phyloP scores from a whole-genome alignment of 140 eudicot genomes.

The Stevia rebaudiana region DNA sequence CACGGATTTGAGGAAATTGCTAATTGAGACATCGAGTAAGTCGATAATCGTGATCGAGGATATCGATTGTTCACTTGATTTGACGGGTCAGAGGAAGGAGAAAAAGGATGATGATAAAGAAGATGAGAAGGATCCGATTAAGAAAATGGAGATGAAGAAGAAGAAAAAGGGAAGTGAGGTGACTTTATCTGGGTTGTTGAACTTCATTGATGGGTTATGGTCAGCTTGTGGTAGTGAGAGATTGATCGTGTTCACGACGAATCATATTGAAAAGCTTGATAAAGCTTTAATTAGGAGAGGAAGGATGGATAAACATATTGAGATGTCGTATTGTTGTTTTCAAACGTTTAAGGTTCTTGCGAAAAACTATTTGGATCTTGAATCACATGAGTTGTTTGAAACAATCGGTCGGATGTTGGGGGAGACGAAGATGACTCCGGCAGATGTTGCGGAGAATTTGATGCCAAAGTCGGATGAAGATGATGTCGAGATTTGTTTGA shows the following conservation, averaged over 20 bases:
- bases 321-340: constrained; percentile 35
- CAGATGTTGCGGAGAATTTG: constrained; percentile 41
- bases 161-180: constrained; percentile 33
- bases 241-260: constrained; percentile 36
- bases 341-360: constrained; percentile 45
- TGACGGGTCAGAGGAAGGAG: constrained; percentile 34
- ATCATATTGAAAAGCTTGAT: constrained; percentile 34
- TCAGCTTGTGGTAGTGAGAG: constrained; percentile 53
- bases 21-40: constrained; percentile 40
- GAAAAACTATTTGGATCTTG: constrained; percentile 31
- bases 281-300: constrained; percentile 36
- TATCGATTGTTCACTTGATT: constrained; percentile 43
- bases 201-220: constrained; percentile 46
- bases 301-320: constrained; percentile 46
- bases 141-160: not conserved
- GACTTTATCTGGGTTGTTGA: constrained; percentile 34
- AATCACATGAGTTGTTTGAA: constrained; percentile 31
- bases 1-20: constrained; percentile 35
- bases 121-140: constrained; percentile 18
- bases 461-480: constrained; percentile 37
- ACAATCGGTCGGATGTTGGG: constrained; percentile 17
- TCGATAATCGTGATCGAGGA: constrained; percentile 44
- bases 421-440: constrained; percentile 34
- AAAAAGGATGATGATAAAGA: constrained; percentile 23
- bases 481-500: constrained; percentile 30